Evolutionary conservation across 2,329 filamentous ascomycete species (phyloP).

Genomic region (Fusarium sarcochroum): DNA sequence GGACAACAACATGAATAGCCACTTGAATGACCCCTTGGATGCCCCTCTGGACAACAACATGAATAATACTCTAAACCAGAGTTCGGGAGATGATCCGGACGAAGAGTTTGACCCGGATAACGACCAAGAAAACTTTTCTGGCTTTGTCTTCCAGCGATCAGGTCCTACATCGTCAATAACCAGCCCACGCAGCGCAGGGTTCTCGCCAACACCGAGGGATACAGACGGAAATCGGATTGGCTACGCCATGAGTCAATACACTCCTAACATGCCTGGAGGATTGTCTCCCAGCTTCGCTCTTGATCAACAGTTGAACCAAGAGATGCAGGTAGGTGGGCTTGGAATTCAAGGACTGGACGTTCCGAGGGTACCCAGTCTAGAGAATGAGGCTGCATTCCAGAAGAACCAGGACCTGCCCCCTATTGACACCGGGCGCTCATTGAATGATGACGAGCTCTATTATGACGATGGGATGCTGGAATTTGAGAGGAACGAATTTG

Average conservation of each 20-base stretch:
- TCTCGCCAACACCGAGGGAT: conserved; percentile 69
- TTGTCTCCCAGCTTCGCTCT: conserved; percentile 36
- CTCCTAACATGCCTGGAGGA: conserved; percentile 46
- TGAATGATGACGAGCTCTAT: conserved; percentile 73
- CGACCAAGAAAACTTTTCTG: conserved; percentile 71
- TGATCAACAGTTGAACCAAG: conserved; percentile 23
- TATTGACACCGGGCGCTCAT: conserved; percentile 16
- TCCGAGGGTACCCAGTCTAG: conserved; percentile 27
- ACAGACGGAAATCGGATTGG: conserved; percentile 68
- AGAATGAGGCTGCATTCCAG: conserved; percentile 43
- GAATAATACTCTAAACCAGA: conserved; percentile 27
- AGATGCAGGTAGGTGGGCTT: conserved; percentile 54
- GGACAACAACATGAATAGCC: conserved; percentile 16
- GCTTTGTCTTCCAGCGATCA: conserved; percentile 71
- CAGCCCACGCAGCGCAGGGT: conserved; percentile 64
- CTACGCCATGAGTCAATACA: conserved; percentile 67
- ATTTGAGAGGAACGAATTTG: conserved; percentile 61
- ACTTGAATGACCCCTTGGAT: conserved; percentile 37
- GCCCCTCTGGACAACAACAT: conserved; percentile 39
- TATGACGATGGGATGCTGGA: conserved; percentile 75
- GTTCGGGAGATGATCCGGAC: conserved; percentile 46
- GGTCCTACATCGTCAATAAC: conserved; percentile 64
- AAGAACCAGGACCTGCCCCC: conserved; percentile 40
- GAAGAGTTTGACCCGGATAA: conserved; percentile 46
- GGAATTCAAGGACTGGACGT: conserved; percentile 58